Evolutionary conservation across 2,329 filamentous ascomycete genomes (phyloP), one percentile per base, ranked within the genome.

Genomic region (Neofusicoccum parvum): DNA sequence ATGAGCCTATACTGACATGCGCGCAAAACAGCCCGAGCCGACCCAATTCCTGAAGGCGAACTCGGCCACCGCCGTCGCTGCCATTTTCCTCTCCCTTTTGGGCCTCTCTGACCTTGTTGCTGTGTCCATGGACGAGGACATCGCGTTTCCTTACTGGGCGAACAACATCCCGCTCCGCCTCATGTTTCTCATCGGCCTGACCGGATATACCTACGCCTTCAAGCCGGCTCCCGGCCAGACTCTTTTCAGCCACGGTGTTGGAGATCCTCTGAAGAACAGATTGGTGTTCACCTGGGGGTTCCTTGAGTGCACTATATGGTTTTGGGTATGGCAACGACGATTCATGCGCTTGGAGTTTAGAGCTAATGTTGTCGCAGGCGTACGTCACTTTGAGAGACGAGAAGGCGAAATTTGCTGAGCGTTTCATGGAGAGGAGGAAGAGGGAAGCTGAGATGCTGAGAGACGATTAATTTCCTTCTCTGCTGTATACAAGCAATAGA

Each of bases 251-350:
- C 63, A 39, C 10, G 41, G 58, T 32, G 46, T 39, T 49, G 65
- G 65, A 4, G 65, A 63, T 32, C 27, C 51, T 20, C 78, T 97
- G 71, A 92, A 94, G 81, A 96, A 96, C 75, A 87, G 92, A 59
- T 81, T 96, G 46, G 87, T 96, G 46, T 96, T 97, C 75, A 88
- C 90, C 0, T 95, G 92, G 78, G 88, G 88, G 9, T 95, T 97
- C 72, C 74, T 96, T 73, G 94, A 97, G 81, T 87, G 92, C 76
- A 83, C 92, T 70, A 85, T 86, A 67, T 97, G 93, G 92, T 93
- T 96, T 78, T 97, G 93, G 93, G 88, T 88, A 74, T 68, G 81
- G 76, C 20, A 4, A 5, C 11, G 4, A 12, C 14, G 7, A 17
- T 7, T 6, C 3, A 15, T n/a, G 17, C 1, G 2, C 5, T 36